Evolutionary conservation across 441 rosid species (phyloP), one percentile per base, ranked within the genome.

Genomic region (Gossypium aridum): DNA sequence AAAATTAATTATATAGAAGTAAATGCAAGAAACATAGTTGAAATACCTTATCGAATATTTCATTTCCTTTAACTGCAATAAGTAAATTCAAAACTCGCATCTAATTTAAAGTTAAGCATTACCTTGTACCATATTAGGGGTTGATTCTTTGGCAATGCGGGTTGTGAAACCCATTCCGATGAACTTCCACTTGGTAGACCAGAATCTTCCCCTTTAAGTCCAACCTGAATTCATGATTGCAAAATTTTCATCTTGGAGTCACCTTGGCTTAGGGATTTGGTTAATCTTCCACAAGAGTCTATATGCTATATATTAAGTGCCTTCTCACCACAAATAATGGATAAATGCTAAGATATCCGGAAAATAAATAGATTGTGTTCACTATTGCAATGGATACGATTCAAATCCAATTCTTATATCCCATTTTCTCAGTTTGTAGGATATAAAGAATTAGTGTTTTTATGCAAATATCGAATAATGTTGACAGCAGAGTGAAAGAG

Each of bases 41-140:
- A 31, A 31, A 49, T 51, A 26, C 68, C 31, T 25, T 63, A 62
- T 39, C 51, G 43, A 53, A 60, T 67, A 20, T 19, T 54, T 16
- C 12, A 53, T 47, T 70, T 23, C 37, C 64, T 57, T 60, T 53
- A 16, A 39, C 37, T 37, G 23, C 13, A 39, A 34, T 56, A 53
- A 39, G 66, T 23, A 69, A 54, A 54, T 39, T 13, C 19, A 17
- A 37, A 37, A 34, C 43, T 43, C 34, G 55, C 39, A 23, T 20
- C 43, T 22, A 56, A 54, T 56, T 56, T 55, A 63, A n/a, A 23
- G 31, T 68, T 45, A 20, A 47, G 20, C 28, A 62, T 80, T 83
- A 96, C 99, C 97, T 93, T 93, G 91, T 96, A 96, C 99, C 99
- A 96, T 82, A 85, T 81, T 77, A 96, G 73, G 73, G 97, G 96